Conservation (phyloP, 805 yeast species). For the Wickerhamomyces rabaulensis region DNA sequence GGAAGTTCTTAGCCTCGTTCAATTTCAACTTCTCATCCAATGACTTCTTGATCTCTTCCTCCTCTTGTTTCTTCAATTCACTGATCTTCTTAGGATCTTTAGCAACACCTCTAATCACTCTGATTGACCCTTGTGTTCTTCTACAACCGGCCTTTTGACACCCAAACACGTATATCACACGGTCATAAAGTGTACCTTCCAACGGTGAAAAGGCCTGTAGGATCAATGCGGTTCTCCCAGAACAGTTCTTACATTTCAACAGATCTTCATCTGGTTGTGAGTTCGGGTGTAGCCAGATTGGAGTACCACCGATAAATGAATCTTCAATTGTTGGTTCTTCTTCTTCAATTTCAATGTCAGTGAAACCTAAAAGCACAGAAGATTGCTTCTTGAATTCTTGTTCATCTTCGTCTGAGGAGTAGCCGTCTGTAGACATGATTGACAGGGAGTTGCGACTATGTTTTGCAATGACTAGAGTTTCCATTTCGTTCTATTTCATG, state of each 20-base stretch:
- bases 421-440: slow-evolving; percentile 25
- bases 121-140: slow-evolving; percentile 61
- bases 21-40: slow-evolving; percentile 38
- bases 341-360: slow-evolving; percentile 49
- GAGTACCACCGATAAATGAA: slow-evolving; percentile 77
- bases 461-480: background rate
- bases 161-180: slow-evolving; percentile 75
- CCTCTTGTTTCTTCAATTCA: slow-evolving; percentile 32
- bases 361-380: slow-evolving; percentile 53
- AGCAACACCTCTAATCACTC: slow-evolving; percentile 71
- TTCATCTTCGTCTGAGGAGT: slow-evolving; percentile 50
- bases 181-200: slow-evolving; percentile 65
- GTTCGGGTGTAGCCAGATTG: slow-evolving; percentile 61
- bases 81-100: slow-evolving; percentile 49
- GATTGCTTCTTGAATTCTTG: slow-evolving; percentile 24
- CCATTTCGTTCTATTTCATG: background rate
- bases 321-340: slow-evolving; percentile 50
- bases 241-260: slow-evolving; percentile 64
- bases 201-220: slow-evolving; percentile 81
- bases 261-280: slow-evolving; percentile 52
- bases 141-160: slow-evolving; percentile 65
- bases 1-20: slow-evolving; percentile 37
- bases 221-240: slow-evolving; percentile 54
- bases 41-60: slow-evolving; percentile 35
- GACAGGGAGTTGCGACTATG: background rate